These are phyloP conservation scores for Colletotrichum sp. DNA, from an alignment of 2,329 filamentous ascomycete species.

Conservation along the genomic window DNA sequence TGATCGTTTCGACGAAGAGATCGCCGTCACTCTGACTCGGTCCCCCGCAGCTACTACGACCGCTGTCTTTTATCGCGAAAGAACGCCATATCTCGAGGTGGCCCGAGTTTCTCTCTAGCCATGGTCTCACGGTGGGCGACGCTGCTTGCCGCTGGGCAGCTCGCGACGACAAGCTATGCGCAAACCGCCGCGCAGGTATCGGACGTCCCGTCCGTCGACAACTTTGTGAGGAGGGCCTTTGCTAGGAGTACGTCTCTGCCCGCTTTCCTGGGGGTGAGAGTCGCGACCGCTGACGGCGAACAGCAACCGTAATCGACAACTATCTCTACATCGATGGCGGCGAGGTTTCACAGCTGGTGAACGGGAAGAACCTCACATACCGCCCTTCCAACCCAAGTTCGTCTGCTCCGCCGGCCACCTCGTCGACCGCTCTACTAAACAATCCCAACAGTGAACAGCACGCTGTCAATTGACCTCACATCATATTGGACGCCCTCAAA, in stretches of 20 bases:
- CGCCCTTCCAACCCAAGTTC: neutral
- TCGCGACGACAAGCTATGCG: neutral
- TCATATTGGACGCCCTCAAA: conserved; percentile 14
- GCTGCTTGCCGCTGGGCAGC: neutral
- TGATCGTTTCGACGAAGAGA: neutral
- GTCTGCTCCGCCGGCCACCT: neutral
- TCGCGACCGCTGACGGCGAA: neutral
- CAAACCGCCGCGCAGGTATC: neutral
- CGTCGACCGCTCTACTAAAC: neutral
- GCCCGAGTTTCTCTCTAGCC: neutral
- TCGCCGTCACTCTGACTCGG: neutral
- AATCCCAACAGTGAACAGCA: conserved; percentile 12
- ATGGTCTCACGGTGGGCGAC: neutral
- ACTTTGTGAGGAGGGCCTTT: conserved; percentile 8
- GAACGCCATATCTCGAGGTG: neutral
- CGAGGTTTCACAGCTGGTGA: conserved; percentile 7
- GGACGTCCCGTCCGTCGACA: neutral
- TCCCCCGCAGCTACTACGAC: neutral
- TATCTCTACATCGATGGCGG: conserved; percentile 17
- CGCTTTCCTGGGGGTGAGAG: neutral
- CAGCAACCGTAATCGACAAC: conserved; percentile 9
- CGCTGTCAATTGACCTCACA: conserved; percentile 21
- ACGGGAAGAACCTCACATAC: neutral
- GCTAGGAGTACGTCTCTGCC: neutral
- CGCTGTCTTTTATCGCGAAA: neutral